Evolutionary conservation across 176 grass and related monocot genomes (phyloP).

Genomic region (Carex scoparia): DNA sequence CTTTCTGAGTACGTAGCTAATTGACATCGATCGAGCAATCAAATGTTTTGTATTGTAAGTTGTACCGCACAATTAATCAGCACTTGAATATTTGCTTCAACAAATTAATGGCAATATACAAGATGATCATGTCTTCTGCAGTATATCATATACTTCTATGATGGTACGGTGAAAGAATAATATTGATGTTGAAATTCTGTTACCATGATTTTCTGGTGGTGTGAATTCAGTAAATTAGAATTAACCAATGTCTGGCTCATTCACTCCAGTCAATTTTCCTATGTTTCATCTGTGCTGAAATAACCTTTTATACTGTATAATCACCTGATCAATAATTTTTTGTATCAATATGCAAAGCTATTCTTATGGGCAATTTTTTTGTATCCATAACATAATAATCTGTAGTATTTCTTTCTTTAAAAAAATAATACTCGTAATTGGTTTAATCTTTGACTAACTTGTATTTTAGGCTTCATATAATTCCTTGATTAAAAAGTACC

Average conservation of each 20-base stretch:
- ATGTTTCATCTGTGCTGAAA: background rate
- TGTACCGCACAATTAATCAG: background rate
- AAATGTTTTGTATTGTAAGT: background rate
- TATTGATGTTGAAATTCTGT: background rate
- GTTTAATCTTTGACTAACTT: background rate
- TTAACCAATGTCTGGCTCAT: background rate
- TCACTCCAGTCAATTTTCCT: background rate
- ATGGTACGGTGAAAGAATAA: background rate
- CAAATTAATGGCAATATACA: background rate
- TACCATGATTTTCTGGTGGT: background rate
- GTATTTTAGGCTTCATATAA: background rate
- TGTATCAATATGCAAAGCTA: background rate
- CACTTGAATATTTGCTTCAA: background rate
- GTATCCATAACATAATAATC: background rate
- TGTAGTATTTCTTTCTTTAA: background rate
- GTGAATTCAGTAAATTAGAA: background rate
- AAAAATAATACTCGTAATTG: background rate
- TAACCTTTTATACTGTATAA: background rate
- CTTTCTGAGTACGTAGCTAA: conserved; percentile 27
- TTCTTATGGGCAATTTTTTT: background rate
- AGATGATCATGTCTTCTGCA: conserved; percentile 6
- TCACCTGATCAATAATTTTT: background rate
- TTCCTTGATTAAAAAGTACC: no score
- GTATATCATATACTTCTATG: background rate
- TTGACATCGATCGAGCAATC: background rate